Base-by-base conservation (phyloP, 768 basidiomycete species). In the Rhizopogon sp. region DNA sequence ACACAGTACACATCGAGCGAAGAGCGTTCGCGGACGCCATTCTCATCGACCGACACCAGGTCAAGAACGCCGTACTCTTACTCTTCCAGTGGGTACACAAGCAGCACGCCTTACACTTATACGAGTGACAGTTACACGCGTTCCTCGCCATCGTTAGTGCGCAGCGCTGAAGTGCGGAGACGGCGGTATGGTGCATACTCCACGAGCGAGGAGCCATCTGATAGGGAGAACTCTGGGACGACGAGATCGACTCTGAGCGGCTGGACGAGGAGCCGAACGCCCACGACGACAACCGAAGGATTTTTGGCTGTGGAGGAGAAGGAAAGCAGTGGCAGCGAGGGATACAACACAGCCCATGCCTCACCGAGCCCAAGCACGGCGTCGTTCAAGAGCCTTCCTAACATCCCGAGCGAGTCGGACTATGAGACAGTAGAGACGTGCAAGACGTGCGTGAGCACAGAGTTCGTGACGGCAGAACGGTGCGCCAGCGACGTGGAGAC, bases 371-470 rank as follows among this genome's bases (percentile, higher is more conserved):
- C 79, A 0, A 79, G 79, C 7, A 72, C 69, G 10, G 70, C 75
- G 6, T 84, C 83, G 0, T 83, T 79, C 66, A 74, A 73, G 54
- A 84, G 83, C 5, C 67, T 84, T 53, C 82, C 83, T 1, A 80
- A 79, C 3, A 84, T 84, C 57, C 83, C 83, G 11, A 83, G 80
- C 1, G 75, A 78, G 50, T 77, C 74, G 0, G 76, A 76, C 45
- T 79, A 70, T 51, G 62, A 59, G 39, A 78, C 79, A 1, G 73
- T 70, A n/a, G 73, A 74, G 37, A 58, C 67, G 33, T 79, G 78
- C 58, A 72, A 60, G 64, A 74, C 76, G 6, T 74, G 77, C 31
- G 65, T 64, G 3, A 63, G 74, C 28, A 73, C 76, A 3, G 74
- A 78, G 47, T 87, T 79, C 63, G 66, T 70, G 13, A 84, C 82